These are phyloP conservation scores for Pseudogymnoascus sp. DNA, from an alignment of 2,329 filamentous ascomycete species.

Conservation along the genomic window DNA sequence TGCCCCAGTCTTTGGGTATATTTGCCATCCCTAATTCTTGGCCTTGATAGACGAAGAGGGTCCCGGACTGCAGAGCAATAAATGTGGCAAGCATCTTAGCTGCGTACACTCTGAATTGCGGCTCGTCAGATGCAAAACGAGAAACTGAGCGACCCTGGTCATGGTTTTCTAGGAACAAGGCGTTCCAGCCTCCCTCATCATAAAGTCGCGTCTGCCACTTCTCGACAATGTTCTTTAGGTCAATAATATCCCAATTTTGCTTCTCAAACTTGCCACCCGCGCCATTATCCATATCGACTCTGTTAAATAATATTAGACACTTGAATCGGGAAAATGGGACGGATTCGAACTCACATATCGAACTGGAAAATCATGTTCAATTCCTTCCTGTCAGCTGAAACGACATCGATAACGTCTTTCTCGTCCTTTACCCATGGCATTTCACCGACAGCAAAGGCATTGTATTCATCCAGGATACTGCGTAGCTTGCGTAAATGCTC, in stretches of 20 bases:
- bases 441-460: slow-evolving; percentile 48
- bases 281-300: slow-evolving; percentile 44
- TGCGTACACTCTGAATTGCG: slow-evolving; percentile 35
- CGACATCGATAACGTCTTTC: slow-evolving; percentile 44
- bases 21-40: slow-evolving; percentile 55
- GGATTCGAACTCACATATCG: slow-evolving; percentile 41
- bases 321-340: slow-evolving; percentile 9
- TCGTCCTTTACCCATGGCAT: slow-evolving; percentile 37
- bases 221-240: slow-evolving; percentile 39
- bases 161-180: slow-evolving; percentile 51
- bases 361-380: slow-evolving; percentile 70
- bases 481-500: slow-evolving; percentile 43
- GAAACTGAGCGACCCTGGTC: slow-evolving; percentile 47
- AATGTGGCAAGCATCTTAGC: slow-evolving; percentile 49
- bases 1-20: slow-evolving; percentile 47
- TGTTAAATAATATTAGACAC: slow-evolving; percentile 19
- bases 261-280: slow-evolving; percentile 38
- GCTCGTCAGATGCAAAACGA: slow-evolving; percentile 37
- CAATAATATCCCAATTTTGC: slow-evolving; percentile 30
- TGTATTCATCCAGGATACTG: slow-evolving; percentile 38
- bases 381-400: slow-evolving; percentile 50
- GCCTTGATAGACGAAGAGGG: slow-evolving; percentile 52
- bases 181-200: slow-evolving; percentile 47
- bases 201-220: slow-evolving; percentile 46
- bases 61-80: slow-evolving; percentile 43